These are phyloP conservation scores for Rugonectria rugulosa DNA, from an alignment of 2,329 filamentous ascomycete genomes.

Conservation along the genomic window DNA sequence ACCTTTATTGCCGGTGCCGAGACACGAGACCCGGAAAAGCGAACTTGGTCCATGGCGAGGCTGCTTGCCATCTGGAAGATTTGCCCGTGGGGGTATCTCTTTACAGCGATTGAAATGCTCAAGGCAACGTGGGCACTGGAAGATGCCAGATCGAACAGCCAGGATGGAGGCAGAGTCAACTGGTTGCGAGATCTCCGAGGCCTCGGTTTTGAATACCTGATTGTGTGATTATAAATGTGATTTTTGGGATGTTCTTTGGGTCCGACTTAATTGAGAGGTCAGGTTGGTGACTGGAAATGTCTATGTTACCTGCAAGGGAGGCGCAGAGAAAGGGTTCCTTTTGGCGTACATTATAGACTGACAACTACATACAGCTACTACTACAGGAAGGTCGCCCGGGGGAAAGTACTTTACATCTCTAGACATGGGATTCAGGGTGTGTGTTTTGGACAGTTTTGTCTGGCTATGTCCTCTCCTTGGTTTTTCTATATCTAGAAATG, in stretches of 20 bases:
- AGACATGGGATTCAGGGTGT: neutral
- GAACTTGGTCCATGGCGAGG: conserved; percentile 60
- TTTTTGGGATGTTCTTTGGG: conserved; percentile 15
- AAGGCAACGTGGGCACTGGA: conserved; percentile 56
- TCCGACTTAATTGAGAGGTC: neutral
- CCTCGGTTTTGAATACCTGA: conserved; percentile 55
- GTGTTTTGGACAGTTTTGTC: neutral
- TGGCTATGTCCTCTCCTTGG: too few species aligned
- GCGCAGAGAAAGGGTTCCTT: neutral
- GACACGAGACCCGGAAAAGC: conserved; percentile 53
- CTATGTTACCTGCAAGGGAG: neutral
- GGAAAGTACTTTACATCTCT: too few species aligned
- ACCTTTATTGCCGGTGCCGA: conserved; percentile 66
- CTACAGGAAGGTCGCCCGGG: too few species aligned
- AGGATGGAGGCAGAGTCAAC: conserved; percentile 36
- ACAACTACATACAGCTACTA: too few species aligned
- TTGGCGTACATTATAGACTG: conserved; percentile 1
- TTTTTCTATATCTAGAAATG: too few species aligned
- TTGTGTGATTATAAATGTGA: conserved; percentile 46
- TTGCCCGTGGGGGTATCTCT: conserved; percentile 60
- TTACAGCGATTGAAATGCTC: conserved; percentile 58
- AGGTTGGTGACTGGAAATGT: neutral
- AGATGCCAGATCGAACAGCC: conserved; percentile 39
- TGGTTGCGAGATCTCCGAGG: conserved; percentile 55
- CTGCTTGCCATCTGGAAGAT: conserved; percentile 53